Evolutionary conservation across 1,139 yeast species (phyloP).

Genomic region (Ogataea hybrid): DNA sequence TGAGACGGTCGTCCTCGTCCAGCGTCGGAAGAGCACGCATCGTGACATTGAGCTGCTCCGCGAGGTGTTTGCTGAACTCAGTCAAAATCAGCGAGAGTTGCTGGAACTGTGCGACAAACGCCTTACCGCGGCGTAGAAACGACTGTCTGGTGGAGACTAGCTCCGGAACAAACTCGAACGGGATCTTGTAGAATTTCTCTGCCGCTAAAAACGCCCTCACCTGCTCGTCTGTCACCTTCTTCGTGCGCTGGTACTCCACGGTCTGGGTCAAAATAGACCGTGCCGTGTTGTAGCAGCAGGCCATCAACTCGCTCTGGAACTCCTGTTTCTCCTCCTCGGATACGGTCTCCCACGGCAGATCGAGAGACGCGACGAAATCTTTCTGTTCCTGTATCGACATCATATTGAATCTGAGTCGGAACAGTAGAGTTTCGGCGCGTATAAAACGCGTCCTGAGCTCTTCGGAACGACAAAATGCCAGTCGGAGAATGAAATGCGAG

Average conservation of each 20-base stretch:
- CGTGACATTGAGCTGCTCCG: constrained; percentile 57
- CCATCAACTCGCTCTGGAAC: constrained; percentile 50
- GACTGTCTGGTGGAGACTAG: constrained; percentile 71
- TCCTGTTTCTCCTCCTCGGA: constrained; percentile 56
- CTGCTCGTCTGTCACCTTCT: constrained; percentile 41
- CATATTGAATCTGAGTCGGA: constrained; percentile 66
- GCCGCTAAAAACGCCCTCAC: constrained; percentile 44
- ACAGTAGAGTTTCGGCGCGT: constrained; percentile 70
- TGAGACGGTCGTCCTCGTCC: constrained; percentile 87
- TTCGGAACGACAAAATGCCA: constrained; percentile 89
- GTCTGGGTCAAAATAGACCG: constrained; percentile 33
- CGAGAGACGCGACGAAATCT: constrained; percentile 60
- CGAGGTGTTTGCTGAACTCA: constrained; percentile 62
- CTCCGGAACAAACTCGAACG: constrained; percentile 81
- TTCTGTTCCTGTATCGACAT: constrained; percentile 70
- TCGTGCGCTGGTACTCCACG: constrained; percentile 30
- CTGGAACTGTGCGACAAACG: constrained; percentile 80
- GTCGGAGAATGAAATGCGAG: constrained; percentile 81
- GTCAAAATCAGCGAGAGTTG: constrained; percentile 63
- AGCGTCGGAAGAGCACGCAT: constrained; percentile 78
- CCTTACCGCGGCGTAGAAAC: constrained; percentile 64
- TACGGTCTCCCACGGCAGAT: constrained; percentile 72
- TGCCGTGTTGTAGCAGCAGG: constrained; percentile 43
- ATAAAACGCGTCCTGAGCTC: constrained; percentile 80
- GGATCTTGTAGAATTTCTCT: constrained; percentile 75